Conservation (phyloP, 345 rosid genomes). For the Linum trigynum region DNA sequence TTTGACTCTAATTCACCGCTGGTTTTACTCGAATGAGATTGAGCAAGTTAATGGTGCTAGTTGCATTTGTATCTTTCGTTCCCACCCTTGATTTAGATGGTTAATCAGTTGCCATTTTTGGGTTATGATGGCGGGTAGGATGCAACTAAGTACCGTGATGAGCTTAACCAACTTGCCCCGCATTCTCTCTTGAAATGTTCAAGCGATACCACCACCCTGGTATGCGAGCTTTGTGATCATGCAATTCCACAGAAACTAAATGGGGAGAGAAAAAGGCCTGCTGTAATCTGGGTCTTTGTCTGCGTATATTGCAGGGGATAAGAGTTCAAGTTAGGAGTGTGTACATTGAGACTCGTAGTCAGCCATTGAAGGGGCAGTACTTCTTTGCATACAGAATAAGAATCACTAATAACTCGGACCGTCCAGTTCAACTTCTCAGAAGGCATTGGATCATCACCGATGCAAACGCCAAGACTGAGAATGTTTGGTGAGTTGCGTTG, state of each 20-base stretch:
- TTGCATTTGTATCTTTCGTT: not conserved
- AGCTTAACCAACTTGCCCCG: slow-evolving; percentile 56
- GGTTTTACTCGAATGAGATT: not conserved
- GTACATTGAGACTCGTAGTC: slow-evolving; percentile 57
- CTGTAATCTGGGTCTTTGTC: not conserved
- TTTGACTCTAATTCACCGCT: not conserved
- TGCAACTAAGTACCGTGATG: slow-evolving; percentile 45
- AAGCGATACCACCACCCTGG: slow-evolving; percentile 69
- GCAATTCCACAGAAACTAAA: not conserved
- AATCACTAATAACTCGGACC: slow-evolving; percentile 53
- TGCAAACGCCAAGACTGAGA: slow-evolving; percentile 56
- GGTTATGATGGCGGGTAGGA: slow-evolving; percentile 31
- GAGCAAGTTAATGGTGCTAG: not conserved
- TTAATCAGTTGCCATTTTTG: not conserved
- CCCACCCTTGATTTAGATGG: not conserved
- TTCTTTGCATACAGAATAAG: slow-evolving; percentile 69
- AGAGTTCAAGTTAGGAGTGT: slow-evolving; percentile 66
- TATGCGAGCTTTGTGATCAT: slow-evolving; percentile 19
- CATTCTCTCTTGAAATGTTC: slow-evolving; percentile 51
- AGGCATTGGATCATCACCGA: slow-evolving; percentile 69
- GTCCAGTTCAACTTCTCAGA: slow-evolving; percentile 70
- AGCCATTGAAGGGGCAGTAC: slow-evolving; percentile 53
- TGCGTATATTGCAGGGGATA: slow-evolving; percentile 43
- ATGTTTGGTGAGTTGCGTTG: slow-evolving; percentile 44
- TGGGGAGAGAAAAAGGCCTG: not conserved